Percentiles rank a stretch among this genome's conserved stretches.
Evolutionary conservation across 2,329 filamentous ascomycete species (phyloP).

Genomic region (Xylaria sp.): DNA sequence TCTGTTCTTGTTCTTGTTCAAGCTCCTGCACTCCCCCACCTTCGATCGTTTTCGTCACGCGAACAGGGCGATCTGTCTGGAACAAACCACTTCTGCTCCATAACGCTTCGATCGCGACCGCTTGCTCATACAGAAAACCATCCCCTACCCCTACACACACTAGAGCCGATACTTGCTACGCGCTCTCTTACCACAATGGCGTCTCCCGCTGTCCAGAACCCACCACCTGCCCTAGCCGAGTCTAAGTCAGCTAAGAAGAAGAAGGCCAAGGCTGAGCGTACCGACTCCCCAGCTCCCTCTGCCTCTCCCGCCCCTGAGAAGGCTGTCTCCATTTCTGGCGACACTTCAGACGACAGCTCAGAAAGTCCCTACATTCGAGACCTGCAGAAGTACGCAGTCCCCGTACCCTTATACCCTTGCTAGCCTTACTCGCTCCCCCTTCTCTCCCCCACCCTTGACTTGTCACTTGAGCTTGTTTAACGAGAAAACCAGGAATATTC

Average conservation of each 20-base stretch:
- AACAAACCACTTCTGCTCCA: constrained; percentile 15
- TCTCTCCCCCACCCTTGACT: neutral
- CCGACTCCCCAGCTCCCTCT: constrained; percentile 65
- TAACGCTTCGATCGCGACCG: neutral
- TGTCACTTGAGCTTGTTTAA: constrained; percentile 31
- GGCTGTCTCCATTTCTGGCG: constrained; percentile 59
- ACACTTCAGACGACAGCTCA: constrained; percentile 66
- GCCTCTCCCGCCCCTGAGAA: constrained; percentile 60
- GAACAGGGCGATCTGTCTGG: constrained; percentile 22
- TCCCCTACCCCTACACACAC: neutral
- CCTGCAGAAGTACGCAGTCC: constrained; percentile 81
- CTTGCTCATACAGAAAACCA: neutral
- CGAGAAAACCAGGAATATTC: constrained; percentile 73
- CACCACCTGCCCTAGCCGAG: constrained; percentile 67
- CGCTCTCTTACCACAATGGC: constrained; percentile 63
- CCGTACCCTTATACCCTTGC: neutral
- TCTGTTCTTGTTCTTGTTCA: constrained; percentile 12
- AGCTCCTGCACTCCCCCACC: constrained; percentile 27
- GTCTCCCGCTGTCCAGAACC: constrained; percentile 69
- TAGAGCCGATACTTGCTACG: constrained; percentile 29
- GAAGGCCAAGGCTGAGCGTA: constrained; percentile 66
- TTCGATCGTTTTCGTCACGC: constrained; percentile 31
- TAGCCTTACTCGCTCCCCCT: neutral
- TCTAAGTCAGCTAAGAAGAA: constrained; percentile 77
- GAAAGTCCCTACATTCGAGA: constrained; percentile 88